Conservation (phyloP, 2,329 filamentous ascomycete species). For the Keithomyces neogunnii region DNA sequence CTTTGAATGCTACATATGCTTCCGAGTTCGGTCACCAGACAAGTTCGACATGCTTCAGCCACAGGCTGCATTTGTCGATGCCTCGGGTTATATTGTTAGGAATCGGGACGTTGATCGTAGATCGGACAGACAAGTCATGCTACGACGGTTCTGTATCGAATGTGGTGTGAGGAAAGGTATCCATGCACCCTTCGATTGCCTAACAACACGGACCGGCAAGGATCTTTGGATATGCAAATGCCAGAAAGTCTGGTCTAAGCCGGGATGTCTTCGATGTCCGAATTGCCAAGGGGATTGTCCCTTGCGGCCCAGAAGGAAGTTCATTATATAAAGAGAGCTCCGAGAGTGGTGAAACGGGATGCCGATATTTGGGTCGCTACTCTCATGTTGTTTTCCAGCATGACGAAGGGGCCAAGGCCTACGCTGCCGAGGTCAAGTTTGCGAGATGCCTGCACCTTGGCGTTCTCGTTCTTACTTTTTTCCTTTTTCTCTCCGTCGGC, state of each 20-base stretch:
- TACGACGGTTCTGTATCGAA: slow-evolving; percentile 33
- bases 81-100: slow-evolving; percentile 19
- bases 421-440: no score
- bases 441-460: no score
- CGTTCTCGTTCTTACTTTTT: no score
- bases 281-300: slow-evolving; percentile 27
- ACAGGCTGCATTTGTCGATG: slow-evolving; percentile 23
- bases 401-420: no score
- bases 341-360: no score
- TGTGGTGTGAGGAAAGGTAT: slow-evolving; percentile 30
- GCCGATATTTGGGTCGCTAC: no score
- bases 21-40: slow-evolving; percentile 28
- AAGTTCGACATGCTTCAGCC: slow-evolving; percentile 30
- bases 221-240: slow-evolving; percentile 33
- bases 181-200: slow-evolving; percentile 27
- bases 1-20: slow-evolving; percentile 34
- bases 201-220: slow-evolving; percentile 27
- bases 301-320: slow-evolving; percentile 24
- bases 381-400: no score
- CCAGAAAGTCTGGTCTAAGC: slow-evolving; percentile 27
- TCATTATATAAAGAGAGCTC: slow-evolving; percentile 9
- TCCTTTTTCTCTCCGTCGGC: no score
- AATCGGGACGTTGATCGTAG: slow-evolving; percentile 18
- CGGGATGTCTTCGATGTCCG: slow-evolving; percentile 24
- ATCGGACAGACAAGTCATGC: slow-evolving; percentile 19